Evolutionary conservation across 2,329 filamentous ascomycete species (phyloP).

Genomic region (Exophiala sideris): DNA sequence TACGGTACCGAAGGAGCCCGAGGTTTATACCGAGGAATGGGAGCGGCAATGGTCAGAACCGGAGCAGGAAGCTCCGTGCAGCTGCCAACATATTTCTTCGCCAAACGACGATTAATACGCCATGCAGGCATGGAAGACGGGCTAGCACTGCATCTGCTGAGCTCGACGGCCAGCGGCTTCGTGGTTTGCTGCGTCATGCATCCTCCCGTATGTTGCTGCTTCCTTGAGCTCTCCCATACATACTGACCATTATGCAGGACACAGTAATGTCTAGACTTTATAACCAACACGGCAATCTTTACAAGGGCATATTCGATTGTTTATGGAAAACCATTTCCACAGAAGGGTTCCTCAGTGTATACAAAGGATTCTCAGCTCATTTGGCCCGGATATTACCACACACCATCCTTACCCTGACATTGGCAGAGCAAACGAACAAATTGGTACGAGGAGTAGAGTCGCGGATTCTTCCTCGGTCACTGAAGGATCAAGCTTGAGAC

Average conservation of each 20-base stretch:
- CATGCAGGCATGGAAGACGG: slow-evolving; percentile 90
- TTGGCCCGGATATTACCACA: slow-evolving; percentile 91
- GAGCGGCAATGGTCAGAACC: slow-evolving; percentile 91
- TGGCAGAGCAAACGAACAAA: slow-evolving; percentile 97
- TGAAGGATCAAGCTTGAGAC: slow-evolving; percentile 44
- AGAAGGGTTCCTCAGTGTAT: slow-evolving; percentile 87
- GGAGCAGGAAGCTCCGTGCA: slow-evolving; percentile 95
- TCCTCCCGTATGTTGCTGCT: slow-evolving; percentile 66
- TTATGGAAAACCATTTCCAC: slow-evolving; percentile 85
- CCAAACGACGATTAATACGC: slow-evolving; percentile 77
- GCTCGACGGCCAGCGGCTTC: slow-evolving; percentile 86
- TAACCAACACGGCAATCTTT: slow-evolving; percentile 98
- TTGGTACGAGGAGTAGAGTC: slow-evolving; percentile 76
- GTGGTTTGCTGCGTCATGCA: slow-evolving; percentile 99
- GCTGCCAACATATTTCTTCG: slow-evolving; percentile 96
- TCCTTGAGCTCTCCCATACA: background rate
- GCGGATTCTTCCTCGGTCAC: slow-evolving; percentile 47
- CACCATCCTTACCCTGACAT: slow-evolving; percentile 85
- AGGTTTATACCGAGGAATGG: slow-evolving; percentile 86
- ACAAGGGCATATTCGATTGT: slow-evolving; percentile 89
- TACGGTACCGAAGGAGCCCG: slow-evolving; percentile 70
- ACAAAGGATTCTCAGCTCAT: slow-evolving; percentile 97
- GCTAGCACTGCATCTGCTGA: slow-evolving; percentile 79
- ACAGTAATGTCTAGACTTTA: slow-evolving; percentile 99
- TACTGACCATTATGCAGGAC: slow-evolving; percentile 50